Evolutionary conservation across 768 basidiomycete genomes (phyloP).

Genomic region (Tulasnella sp.): DNA sequence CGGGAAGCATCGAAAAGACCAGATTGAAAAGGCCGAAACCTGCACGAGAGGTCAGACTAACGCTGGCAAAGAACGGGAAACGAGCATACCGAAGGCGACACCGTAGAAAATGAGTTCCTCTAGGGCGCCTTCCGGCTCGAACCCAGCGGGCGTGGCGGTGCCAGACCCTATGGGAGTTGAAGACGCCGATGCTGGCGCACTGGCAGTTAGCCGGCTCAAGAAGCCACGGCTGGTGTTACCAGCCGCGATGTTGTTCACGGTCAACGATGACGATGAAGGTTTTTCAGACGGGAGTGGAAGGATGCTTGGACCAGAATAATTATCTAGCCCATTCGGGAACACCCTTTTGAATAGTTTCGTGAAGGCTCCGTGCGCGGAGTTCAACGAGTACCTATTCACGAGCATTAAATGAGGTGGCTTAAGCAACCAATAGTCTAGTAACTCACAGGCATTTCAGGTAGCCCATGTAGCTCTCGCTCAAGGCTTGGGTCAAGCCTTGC

Average conservation of each 20-base stretch:
- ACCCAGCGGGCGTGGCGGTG: not conserved
- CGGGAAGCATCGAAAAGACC: constrained; percentile 70
- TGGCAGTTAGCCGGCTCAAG: constrained; percentile 32
- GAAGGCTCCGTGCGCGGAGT: constrained; percentile 28
- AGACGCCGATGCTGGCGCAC: constrained; percentile 28
- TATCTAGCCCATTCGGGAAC: constrained; percentile 25
- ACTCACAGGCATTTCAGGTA: constrained; percentile 40
- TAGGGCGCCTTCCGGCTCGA: constrained; percentile 48
- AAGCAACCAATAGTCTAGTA: not conserved
- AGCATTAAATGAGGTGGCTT: not conserved
- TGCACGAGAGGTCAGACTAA: constrained; percentile 25
- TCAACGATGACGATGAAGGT: not conserved
- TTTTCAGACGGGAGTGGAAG: constrained; percentile 9
- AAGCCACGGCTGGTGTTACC: constrained; percentile 28
- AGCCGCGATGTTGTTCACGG: not conserved
- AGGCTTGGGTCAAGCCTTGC: constrained; percentile 63
- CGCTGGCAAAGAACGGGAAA: not conserved
- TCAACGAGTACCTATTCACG: constrained; percentile 19
- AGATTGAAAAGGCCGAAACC: constrained; percentile 73
- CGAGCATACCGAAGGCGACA: constrained; percentile 60
- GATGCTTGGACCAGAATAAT: constrained; percentile 14
- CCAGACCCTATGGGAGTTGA: constrained; percentile 29
- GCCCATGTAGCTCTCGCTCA: constrained; percentile 41
- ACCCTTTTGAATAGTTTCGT: constrained; percentile 25
- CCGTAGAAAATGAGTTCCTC: constrained; percentile 73